Evolutionary conservation across 169 alveolate genomes (phyloP).

Genomic region (Eimeria acervulina): DNA sequence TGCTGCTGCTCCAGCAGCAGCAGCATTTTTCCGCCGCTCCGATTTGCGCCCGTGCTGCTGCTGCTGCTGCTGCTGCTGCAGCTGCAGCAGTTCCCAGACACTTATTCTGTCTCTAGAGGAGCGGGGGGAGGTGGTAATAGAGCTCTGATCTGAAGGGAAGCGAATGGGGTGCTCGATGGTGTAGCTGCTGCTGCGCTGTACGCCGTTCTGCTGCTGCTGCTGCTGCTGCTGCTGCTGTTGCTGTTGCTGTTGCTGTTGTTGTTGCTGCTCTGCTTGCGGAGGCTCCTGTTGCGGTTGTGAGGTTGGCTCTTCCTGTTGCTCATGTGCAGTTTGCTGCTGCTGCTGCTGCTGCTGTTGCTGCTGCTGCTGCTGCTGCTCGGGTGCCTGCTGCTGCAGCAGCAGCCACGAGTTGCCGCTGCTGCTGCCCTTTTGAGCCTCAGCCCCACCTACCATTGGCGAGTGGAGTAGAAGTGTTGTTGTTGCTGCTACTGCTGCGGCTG

Average conservation of each 20-base stretch:
- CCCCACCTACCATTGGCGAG: conserved; percentile 10
- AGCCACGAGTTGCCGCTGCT: conserved; percentile 22
- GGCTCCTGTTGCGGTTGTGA: neutral
- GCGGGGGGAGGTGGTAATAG: conserved; percentile 9
- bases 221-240: neutral
- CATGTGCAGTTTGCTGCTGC: neutral
- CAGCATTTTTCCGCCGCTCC: neutral
- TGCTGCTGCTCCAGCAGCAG: neutral
- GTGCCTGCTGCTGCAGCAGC: conserved; percentile 19
- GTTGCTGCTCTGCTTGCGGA: neutral
- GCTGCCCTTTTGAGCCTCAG: conserved; percentile 6
- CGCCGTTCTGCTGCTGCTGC: conserved; percentile 50
- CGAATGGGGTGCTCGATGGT: neutral
- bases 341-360: neutral
- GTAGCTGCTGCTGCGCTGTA: conserved; percentile 7
- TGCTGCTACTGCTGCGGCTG: neutral
- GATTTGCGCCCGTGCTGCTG: neutral
- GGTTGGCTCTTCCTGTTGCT: neutral
- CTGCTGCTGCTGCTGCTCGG: neutral
- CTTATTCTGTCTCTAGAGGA: neutral
- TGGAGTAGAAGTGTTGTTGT: neutral
- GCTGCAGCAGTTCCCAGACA: neutral
- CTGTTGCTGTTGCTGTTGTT: neutral
- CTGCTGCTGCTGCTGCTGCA: conserved; percentile 50
- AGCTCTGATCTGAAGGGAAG: conserved; percentile 45